These are phyloP conservation scores for Circinella umbellata DNA, from an alignment of 371 early-diverging fungal species.

Conservation along the genomic window DNA sequence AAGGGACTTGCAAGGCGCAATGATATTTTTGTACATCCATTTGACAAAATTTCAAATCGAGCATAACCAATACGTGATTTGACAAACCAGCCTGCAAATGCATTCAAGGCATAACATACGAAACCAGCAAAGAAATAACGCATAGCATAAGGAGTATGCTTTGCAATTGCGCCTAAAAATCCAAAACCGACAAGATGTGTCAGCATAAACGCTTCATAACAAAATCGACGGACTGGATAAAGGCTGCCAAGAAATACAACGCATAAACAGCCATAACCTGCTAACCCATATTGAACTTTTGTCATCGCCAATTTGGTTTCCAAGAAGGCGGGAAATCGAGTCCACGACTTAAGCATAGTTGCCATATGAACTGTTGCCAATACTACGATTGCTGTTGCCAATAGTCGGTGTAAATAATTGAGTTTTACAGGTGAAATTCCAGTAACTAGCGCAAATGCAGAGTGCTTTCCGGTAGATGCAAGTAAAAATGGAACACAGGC, in stretches of 20 bases:
- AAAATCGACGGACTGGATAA: conserved; percentile 55
- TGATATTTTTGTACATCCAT: conserved; percentile 50
- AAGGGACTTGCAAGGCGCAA: conserved; percentile 49
- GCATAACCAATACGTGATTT: conserved; percentile 53
- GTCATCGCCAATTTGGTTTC: conserved; percentile 34
- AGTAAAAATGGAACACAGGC: conserved; percentile 61
- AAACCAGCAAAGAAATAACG: conserved; percentile 61
- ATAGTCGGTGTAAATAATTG: conserved; percentile 56
- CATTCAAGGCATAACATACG: conserved; percentile 52
- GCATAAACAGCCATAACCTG: conserved; percentile 55
- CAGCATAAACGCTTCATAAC: conserved; percentile 52
- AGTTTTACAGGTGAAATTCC: conserved; percentile 60
- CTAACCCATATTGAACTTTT: conserved; percentile 60
- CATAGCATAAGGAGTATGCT: conserved; percentile 67
- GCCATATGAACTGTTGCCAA: conserved; percentile 64
- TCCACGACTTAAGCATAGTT: conserved; percentile 45
- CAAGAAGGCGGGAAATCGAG: conserved; percentile 49
- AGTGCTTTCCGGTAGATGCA: conserved; percentile 64
- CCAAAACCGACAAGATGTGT: conserved; percentile 56
- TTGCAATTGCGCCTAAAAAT: conserved; percentile 54
- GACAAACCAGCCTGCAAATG: conserved; percentile 60
- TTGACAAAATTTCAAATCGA: conserved; percentile 48
- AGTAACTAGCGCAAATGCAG: conserved; percentile 51
- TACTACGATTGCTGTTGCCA: conserved; percentile 50
- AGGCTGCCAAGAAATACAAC: conserved; percentile 53